These are phyloP conservation scores for Circinella umbellata DNA, from an alignment of 371 early-diverging fungal genomes.

Conservation along the genomic window DNA sequence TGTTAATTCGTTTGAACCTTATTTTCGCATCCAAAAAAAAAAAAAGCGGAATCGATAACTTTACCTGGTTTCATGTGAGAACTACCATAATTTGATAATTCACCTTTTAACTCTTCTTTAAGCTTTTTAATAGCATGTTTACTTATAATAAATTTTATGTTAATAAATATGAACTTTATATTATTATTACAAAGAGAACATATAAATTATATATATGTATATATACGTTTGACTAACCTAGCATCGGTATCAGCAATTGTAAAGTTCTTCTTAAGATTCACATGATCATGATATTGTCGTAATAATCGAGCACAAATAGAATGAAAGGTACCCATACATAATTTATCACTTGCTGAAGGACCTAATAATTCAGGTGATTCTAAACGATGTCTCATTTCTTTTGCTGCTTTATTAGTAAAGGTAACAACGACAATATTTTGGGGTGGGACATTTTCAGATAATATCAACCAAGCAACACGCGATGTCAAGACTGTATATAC, in stretches of 20 bases:
- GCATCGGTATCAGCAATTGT: slow-evolving; percentile 48
- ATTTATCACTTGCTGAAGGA: slow-evolving; percentile 24
- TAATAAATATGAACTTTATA: no score
- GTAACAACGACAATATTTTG: slow-evolving; percentile 58
- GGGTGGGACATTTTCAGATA: slow-evolving; percentile 41
- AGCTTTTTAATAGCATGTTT: slow-evolving; percentile 12
- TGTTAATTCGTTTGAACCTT: no score
- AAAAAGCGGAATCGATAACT: background rate
- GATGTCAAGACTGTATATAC: slow-evolving; percentile 40
- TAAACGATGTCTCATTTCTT: slow-evolving; percentile 59
- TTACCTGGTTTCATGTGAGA: slow-evolving; percentile 12
- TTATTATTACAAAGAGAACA: background rate
- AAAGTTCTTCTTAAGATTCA: slow-evolving; percentile 45
- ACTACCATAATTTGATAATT: background rate
- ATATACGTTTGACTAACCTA: slow-evolving; percentile 10
- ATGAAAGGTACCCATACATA: slow-evolving; percentile 61
- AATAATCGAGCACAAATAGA: slow-evolving; percentile 56
- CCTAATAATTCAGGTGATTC: slow-evolving; percentile 29
- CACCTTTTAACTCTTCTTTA: background rate
- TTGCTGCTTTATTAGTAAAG: slow-evolving; percentile 72
- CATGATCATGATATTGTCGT: slow-evolving; percentile 22
- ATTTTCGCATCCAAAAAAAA: no score
- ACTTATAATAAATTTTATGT: background rate
- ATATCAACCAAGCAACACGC: slow-evolving; percentile 46
- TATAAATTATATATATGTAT: background rate